These are phyloP conservation scores for Boletellus ananiceps DNA, from an alignment of 768 basidiomycete species.

Conservation along the genomic window DNA sequence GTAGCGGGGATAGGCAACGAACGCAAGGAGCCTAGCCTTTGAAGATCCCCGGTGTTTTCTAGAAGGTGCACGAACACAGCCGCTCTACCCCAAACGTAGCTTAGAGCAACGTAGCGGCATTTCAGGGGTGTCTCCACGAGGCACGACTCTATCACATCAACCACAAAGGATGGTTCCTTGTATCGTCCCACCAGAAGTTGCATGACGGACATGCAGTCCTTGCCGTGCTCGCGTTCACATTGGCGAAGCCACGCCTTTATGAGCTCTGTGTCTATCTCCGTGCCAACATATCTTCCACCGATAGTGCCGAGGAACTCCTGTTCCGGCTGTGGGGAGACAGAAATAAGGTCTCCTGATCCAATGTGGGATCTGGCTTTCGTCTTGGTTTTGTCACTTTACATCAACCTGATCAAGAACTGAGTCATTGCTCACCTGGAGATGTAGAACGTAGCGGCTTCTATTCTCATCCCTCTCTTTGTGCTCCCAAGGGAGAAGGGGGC, in stretches of 20 bases:
- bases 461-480: background rate
- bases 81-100: constrained; percentile 20
- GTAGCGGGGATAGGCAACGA: constrained; percentile 15
- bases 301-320: background rate
- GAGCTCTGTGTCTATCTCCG: constrained; percentile 6
- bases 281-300: constrained; percentile 8
- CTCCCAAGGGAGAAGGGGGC: constrained; percentile 13
- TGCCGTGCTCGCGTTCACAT: constrained; percentile 11
- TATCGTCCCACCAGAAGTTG: background rate
- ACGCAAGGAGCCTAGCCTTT: background rate
- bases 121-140: constrained; percentile 12
- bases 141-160: constrained; percentile 15
- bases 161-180: constrained; percentile 9
- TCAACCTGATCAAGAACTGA: background rate
- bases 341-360: background rate
- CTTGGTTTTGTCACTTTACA: constrained; percentile 1
- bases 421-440: constrained; percentile 4
- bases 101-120: constrained; percentile 23
- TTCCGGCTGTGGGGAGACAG: background rate
- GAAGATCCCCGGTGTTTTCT: constrained; percentile 5
- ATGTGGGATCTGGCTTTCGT: background rate
- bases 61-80: constrained; percentile 9
- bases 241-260: constrained; percentile 12
- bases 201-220: constrained; percentile 2
- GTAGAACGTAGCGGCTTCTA: background rate